Evolutionary conservation across 768 basidiomycete genomes (phyloP), one percentile per base, ranked within the genome.

Genomic region (Tylopilus rubrobrunneus): DNA sequence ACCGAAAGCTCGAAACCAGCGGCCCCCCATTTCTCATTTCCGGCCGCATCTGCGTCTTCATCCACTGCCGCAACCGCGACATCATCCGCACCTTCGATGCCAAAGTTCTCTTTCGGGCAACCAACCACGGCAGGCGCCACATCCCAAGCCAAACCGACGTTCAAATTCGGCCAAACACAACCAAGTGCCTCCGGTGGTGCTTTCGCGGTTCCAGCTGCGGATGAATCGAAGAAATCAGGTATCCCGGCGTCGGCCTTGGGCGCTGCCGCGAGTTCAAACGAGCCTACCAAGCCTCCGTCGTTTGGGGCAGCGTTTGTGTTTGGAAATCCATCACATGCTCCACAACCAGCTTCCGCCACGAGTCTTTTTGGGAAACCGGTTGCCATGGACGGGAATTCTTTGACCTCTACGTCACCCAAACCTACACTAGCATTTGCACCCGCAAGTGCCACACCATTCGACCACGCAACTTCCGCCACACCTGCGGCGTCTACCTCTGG

Each of bases 51-150:
- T 7, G 42, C 62, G n/a, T 34, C 52, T 6, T n/a, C 47, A 27
- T 44, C 56, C 6, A 19, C 44, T 53, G 14, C 45, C 42, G 25
- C 49, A 53, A 47, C 28, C 23, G 28, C 55, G 12, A 25, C 52
- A 33, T 21, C 59, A 15, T 48, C 63, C 10, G 19, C 52, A n/a
- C 45, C 59, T 27, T 46, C 63, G 3, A 41, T 37, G 39, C 57
- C 65, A 21, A 62, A 61, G 31, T 69, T 69, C 47, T 59, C 62
- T 14, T 70, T 70, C 23, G 68, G 56, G n/a, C 62, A 59, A 29
- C 49, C 53, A 14, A 39, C 62, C 27, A 37, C 44, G 17, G 31
- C 51, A 2, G 46, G 56, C 21, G 48, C 56, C 27, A 33, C 51
- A 36, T 48, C 59, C 17, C 69, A 63, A 28, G 54, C 67, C 19